Evolutionary conservation across 495 filamentous ascomycete species (phyloP).

Genomic region (Glonium stellatum): DNA sequence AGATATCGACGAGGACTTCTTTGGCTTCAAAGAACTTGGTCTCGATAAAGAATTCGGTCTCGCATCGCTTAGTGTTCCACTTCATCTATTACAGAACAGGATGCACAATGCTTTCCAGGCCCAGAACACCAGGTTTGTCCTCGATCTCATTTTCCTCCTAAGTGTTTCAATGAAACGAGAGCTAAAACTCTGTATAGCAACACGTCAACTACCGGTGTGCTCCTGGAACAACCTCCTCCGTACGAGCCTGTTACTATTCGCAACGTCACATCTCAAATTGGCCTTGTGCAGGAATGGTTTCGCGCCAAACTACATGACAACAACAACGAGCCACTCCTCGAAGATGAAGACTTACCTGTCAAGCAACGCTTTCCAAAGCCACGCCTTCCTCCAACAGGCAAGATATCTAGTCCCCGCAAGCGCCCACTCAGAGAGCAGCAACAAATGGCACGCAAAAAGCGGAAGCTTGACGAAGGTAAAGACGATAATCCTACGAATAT

Average conservation of each 20-base stretch:
- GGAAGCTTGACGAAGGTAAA: constrained; percentile 35
- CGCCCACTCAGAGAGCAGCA: constrained; percentile 71
- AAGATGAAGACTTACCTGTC: constrained; percentile 89
- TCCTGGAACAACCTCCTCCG: constrained; percentile 63
- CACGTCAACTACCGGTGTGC: constrained; percentile 44
- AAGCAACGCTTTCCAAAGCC: constrained; percentile 91
- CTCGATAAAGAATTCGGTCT: constrained; percentile 84
- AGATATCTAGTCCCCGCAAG: constrained; percentile 87
- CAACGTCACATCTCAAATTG: constrained; percentile 70
- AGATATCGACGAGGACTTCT: constrained; percentile 97
- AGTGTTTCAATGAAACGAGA: constrained; percentile 10
- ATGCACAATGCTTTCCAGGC: constrained; percentile 74
- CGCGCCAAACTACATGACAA: constrained; percentile 76
- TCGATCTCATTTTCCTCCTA: constrained; percentile 9
- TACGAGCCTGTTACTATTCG: constrained; percentile 75
- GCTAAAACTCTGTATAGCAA: constrained; percentile 36
- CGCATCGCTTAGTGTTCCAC: constrained; percentile 76
- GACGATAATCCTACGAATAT: constrained; percentile 18
- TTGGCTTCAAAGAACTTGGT: constrained; percentile 93
- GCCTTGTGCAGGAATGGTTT: constrained; percentile 83
- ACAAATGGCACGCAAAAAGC: constrained; percentile 65
- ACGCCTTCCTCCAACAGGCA: constrained; percentile 87
- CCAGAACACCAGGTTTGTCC: constrained; percentile 57
- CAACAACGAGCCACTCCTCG: constrained; percentile 71
- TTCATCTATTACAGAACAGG: constrained; percentile 88